Percentiles rank a stretch among this genome's conserved stretches.
phyloP scores from a whole-genome alignment of 805 yeast species.

The Yamadazyma olivae region DNA sequence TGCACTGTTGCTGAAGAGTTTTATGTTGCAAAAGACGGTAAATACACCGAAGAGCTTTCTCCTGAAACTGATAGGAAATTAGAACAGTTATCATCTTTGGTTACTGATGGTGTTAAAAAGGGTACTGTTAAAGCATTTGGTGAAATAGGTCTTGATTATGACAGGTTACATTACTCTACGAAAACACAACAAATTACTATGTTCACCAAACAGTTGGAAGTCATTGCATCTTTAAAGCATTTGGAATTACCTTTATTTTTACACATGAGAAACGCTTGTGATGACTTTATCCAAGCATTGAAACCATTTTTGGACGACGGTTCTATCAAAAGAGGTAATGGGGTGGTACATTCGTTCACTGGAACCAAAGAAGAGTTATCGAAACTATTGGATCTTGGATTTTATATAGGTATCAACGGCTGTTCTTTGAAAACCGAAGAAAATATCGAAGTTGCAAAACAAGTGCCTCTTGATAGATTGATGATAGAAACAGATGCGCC shows the following conservation, averaged over 20 bases:
- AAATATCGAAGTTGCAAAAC: slow-evolving; percentile 60
- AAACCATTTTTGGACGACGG: slow-evolving; percentile 56
- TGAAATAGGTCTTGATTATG: slow-evolving; percentile 94
- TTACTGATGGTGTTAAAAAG: slow-evolving; percentile 41
- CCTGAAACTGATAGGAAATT: slow-evolving; percentile 41
- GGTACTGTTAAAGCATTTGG: slow-evolving; percentile 82
- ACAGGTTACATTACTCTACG: slow-evolving; percentile 74
- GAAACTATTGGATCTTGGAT: slow-evolving; percentile 52
- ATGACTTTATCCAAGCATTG: slow-evolving; percentile 68
- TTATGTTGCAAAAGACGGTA: slow-evolving; percentile 20
- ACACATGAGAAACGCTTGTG: slow-evolving; percentile 85
- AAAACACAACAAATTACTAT: slow-evolving; percentile 62
- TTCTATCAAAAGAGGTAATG: slow-evolving; percentile 43
- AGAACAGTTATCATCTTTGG: slow-evolving; percentile 45
- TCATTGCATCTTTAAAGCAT: slow-evolving; percentile 41
- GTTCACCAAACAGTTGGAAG: slow-evolving; percentile 71
- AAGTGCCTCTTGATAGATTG: slow-evolving; percentile 67
- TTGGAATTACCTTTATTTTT: slow-evolving; percentile 74
- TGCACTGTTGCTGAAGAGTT: slow-evolving; percentile 63
- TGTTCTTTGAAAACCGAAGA: slow-evolving; percentile 83
- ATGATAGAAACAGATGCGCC: slow-evolving; percentile 96
- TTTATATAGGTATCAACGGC: slow-evolving; percentile 85
- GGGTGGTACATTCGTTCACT: slow-evolving; percentile 96
- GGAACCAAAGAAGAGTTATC: slow-evolving; percentile 68
- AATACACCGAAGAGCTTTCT: slow-evolving; percentile 30